Base-by-base conservation (phyloP, 805 yeast species). In the Ogataea ganodermae region DNA sequence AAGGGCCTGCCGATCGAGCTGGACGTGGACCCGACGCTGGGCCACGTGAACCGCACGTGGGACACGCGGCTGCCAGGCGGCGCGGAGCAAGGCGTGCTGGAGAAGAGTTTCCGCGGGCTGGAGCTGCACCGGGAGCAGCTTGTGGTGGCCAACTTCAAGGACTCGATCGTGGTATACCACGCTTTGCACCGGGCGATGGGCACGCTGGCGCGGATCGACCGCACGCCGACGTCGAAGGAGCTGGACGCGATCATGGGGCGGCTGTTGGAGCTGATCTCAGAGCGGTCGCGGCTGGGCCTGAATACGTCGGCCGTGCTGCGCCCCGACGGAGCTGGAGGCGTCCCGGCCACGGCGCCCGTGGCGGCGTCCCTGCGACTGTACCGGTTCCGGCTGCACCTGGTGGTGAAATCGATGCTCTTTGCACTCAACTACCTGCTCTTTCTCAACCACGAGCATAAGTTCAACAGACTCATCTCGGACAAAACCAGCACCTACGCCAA, bases 351-450 rank as follows among this genome's bases (percentile, higher is more conserved):
- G 45, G 44, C 22, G 55, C 14, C 23, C 51, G 53, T 17, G 50
- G 49, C 6, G 35, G 42, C 23, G 47, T 54, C 45, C 65, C 63
- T 13, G 53, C 53, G 17, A 50, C 57, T 68, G 36, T 59, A 57
- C 54, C 62, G 61, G 48, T 57, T 68, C 41, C 63, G 68, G 43
- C 47, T 67, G 38, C 65, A 61, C 46, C 50, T 69, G 33, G 52
- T 66, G 21, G 62, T 77, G 24, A 73, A 80, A 52, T 74, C 78
- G 68, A 59, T 79, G 58, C 62, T 76, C 16, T 80, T 77, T 51
- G 60, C 78, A 5, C 59, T 79, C 51, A 79, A 78, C 53, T 80
- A 80, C 56, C 71, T 79, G 24, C 51, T 69, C 38, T 65, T 69
- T 37, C 46, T 69, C 30, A 68, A 69, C 49, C 70, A 69, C 53